Conservation (phyloP, 441 rosid genomes). For the Gossypium schwendimanii region DNA sequence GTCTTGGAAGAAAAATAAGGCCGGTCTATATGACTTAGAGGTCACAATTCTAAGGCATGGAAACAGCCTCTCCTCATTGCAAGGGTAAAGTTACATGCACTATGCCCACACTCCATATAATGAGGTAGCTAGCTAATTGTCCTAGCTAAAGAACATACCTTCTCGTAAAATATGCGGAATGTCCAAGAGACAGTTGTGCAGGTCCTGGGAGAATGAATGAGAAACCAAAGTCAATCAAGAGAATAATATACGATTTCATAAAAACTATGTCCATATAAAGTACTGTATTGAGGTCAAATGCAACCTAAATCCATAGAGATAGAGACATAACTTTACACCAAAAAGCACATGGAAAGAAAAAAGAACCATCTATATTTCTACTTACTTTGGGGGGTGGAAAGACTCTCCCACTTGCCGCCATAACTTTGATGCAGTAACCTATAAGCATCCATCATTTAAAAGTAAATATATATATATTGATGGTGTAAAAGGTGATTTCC, state of each 20-base stretch:
- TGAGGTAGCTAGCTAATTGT: not conserved
- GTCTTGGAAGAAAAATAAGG: not conserved
- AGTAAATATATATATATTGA: not conserved
- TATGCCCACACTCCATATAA: not conserved
- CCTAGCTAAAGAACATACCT: constrained; percentile 38
- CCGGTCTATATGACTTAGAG: not conserved
- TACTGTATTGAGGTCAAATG: not conserved
- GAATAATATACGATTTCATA: not conserved
- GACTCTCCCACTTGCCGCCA: constrained; percentile 99
- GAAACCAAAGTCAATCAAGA: constrained; percentile 16
- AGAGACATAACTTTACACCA: constrained; percentile 1
- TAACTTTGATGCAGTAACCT: constrained; percentile 83
- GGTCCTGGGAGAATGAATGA: constrained; percentile 48
- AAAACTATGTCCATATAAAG: constrained; percentile 1
- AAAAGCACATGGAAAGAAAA: not conserved
- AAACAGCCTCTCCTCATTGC: not conserved
- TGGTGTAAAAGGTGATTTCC: not conserved
- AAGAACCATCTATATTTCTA: not conserved
- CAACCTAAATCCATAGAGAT: constrained; percentile 1
- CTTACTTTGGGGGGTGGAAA: constrained; percentile 92
- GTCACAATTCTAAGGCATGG: not conserved
- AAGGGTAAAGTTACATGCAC: not conserved
- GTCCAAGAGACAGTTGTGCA: constrained; percentile 94
- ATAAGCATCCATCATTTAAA: constrained; percentile 23
- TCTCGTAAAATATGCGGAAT: constrained; percentile 86